Base-by-base conservation (phyloP, 495 filamentous ascomycete genomes). In the Podospora sp. region DNA sequence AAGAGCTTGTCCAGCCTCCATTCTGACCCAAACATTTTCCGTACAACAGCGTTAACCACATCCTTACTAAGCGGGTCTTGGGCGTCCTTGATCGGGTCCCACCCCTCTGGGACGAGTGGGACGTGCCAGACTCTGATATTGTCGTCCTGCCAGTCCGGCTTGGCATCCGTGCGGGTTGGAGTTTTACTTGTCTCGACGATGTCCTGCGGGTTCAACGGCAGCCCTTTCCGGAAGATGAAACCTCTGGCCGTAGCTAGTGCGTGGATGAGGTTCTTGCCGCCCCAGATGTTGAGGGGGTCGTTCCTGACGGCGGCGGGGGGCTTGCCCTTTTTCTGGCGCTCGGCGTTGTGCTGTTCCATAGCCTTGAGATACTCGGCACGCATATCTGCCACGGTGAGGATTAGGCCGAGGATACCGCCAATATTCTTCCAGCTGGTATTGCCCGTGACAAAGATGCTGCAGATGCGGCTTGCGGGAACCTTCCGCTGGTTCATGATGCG, bases 191-290 rank as follows among this genome's bases (percentile, higher is more conserved):
- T 82, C 77, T 78, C 65, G 49, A 80, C 80, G 63, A 91, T 82
- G 76, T 98, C 95, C 56, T 83, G 81, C 25, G 87, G 83, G 22
- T 73, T 78, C 1, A 97, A 51, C 1, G 93, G 92, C 73, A 94
- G 83, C 0, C 89, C 88, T 72, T 89, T 92, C 26, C 95, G 83
- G 73, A 98, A 94, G n/a, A 99, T 84, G 76, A 97, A 98, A 33
- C 87, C 79, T 49, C 95, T 85, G n/a, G 91, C 87, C 0, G 92
- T 91, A 33, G 93, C 94, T 49, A 99, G 73, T 0, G 86, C 85
- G 71, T 97, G 91, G 26, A 85, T 83, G 52, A 97, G 71, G 75
- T 97, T 97, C 63, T 84, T 83, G 7, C 89, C 84, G 9, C 93
- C 93, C 72, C 94, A 89, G 12, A 99, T 77, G n/a, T 84, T 87